Evolutionary conservation across 768 basidiomycete genomes (phyloP), one percentile per base, ranked within the genome.

Genomic region (Xerocomellus chrysenteron): DNA sequence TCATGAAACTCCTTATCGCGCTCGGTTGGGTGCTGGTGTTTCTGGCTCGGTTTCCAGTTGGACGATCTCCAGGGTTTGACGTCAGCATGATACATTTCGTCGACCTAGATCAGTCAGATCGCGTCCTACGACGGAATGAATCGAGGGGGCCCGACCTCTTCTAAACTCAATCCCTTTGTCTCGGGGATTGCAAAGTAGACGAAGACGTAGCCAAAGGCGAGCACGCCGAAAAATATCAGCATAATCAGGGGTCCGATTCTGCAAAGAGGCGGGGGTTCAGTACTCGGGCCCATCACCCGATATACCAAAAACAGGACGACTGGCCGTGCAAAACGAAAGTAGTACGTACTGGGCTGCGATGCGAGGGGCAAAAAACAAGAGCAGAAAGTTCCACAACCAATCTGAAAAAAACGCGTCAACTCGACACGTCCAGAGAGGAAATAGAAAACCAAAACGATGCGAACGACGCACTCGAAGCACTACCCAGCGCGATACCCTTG

Each of bases 121-220:
- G 11, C 4, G 4, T 30, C 11, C 36, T 17, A n/a, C 35, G 28
- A 30, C 8, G 30, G 32, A 26, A n/a, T 14, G 24, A n/a, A 35
- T n/a, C 16, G 45, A 10, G 7, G 46, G 21, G 43, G n/a, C n/a
- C 37, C 2, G 53, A 83, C 85, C 77, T 88, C 86, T 75, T 90
- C 88, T 52, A 90, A 72, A 55, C 82, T 82, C 19, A 91, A 78
- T 14, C 88, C 88, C 68, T 83, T 90, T 9, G 89, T 90, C 76
- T 93, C 91, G 19, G 89, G 90, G 49, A 92, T 85, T 66, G 85
- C 83, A 55, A 92, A 69, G 69, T 85, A 89, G n/a, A 90, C 88
- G 68, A 87, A 92, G 58, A 80, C 73, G 67, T 79, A 87, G 41
- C 87, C 89, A 65, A 88, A 84, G 17, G 83, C 59, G 12, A 90